Evolutionary conservation across 257 asterid genomes (phyloP), one percentile per base, ranked within the genome.

Genomic region (Gynochthodes officinalis): DNA sequence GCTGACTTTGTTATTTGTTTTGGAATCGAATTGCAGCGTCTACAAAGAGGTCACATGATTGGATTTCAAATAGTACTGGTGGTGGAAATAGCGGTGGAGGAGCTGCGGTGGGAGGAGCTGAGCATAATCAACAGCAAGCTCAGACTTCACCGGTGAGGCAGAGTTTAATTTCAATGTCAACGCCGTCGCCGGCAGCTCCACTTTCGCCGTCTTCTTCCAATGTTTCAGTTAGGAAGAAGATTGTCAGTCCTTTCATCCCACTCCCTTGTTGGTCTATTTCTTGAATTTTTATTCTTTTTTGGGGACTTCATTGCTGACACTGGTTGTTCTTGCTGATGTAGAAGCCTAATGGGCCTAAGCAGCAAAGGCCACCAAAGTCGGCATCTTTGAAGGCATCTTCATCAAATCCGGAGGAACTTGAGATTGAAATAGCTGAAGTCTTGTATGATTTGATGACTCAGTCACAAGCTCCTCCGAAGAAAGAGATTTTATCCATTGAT

Each of bases 371-470:
- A 7, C 92, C 91, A 0, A 90, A 88, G 63, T 86, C 81, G 0
- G 68, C 49, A n/a, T 78, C 93, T 3, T 74, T 88, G 6, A 94
- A 89, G 76, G 84, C 90, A 3, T 79, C 86, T 44, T 87, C 97
- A 12, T 82, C 90, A 42, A 87, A 87, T 79, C 95, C 93, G 0
- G 99, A 94, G 82, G 97, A 92, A 82, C 73, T 92, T 7, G 99
- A 95, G 91, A 84, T 95, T 44, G 99, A 95, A 78, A 92, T 95
- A 39, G 99, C 99, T 1, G 97, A 92, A 85, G 98, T 95, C 8
- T 71, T 95, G 73, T 92, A 76, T 55, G 99, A 94, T 1, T 69
- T 95, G 91, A 94, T 75, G 93, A 90, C 87, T 61, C 97, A 86
- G 67, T 82, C 97, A 18, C 97, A 85, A 61, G 90, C 80, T 50